These are phyloP conservation scores for Phaeotremella fagi DNA, from an alignment of 768 basidiomycete species.

Conservation along the genomic window DNA sequence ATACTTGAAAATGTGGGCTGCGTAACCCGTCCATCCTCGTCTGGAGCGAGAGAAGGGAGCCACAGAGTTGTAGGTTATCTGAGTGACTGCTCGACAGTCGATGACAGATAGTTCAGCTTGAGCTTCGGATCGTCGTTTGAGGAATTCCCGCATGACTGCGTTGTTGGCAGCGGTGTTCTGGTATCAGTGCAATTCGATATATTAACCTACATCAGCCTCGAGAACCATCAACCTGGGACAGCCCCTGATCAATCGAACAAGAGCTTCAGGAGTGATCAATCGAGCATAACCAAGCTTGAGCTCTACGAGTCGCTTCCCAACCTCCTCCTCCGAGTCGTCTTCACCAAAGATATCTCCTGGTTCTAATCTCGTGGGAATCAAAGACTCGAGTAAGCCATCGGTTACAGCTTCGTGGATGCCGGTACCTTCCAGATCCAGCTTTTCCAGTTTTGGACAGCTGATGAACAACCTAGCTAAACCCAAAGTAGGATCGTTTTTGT, in stretches of 20 bases:
- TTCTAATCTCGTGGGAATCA: slow-evolving; percentile 54
- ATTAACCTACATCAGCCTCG: slow-evolving; percentile 59
- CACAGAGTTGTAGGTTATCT: slow-evolving; percentile 5
- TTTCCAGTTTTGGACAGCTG: slow-evolving; percentile 66
- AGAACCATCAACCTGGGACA: slow-evolving; percentile 63
- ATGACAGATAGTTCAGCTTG: slow-evolving; percentile 15
- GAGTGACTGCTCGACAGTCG: slow-evolving; percentile 28
- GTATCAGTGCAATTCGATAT: not conserved
- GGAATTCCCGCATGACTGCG: slow-evolving; percentile 24
- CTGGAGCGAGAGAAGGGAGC: slow-evolving; percentile 8
- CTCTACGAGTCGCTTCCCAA: slow-evolving; percentile 20
- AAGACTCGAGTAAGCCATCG: slow-evolving; percentile 62
- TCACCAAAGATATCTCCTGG: not conserved
- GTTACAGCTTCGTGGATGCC: slow-evolving; percentile 55
- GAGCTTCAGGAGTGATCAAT: slow-evolving; percentile 62
- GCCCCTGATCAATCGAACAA: slow-evolving; percentile 60
- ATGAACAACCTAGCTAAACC: slow-evolving; percentile 60
- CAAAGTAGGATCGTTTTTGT: not conserved
- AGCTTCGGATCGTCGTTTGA: slow-evolving; percentile 7
- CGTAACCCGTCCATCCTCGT: slow-evolving; percentile 12
- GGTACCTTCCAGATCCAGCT: slow-evolving; percentile 83
- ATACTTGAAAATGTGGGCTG: slow-evolving; percentile 22
- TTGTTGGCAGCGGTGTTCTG: slow-evolving; percentile 31
- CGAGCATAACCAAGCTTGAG: slow-evolving; percentile 53
- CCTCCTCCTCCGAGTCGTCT: slow-evolving; percentile 1